These are phyloP conservation scores for Mucor mucedo DNA, from an alignment of 371 early-diverging fungal genomes.

Conservation along the genomic window DNA sequence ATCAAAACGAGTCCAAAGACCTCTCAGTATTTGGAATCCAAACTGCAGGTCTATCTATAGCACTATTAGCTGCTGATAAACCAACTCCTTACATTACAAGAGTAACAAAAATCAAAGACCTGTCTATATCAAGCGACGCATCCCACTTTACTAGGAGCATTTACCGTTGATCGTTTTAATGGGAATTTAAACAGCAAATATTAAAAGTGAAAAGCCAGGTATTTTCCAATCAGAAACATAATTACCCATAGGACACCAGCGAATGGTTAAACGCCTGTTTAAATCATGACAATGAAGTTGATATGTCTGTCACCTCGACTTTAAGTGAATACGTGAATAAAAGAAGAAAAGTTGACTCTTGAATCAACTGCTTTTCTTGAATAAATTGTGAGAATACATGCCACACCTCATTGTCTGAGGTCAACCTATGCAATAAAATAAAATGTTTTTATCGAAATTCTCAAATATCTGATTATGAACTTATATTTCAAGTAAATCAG, in stretches of 20 bases:
- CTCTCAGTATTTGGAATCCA: background rate
- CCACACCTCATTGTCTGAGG: too few relatives aligned
- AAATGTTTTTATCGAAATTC: too few relatives aligned
- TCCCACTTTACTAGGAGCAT: conserved; percentile 13
- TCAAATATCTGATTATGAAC: too few relatives aligned
- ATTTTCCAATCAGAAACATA: background rate
- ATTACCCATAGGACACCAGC: conserved; percentile 7
- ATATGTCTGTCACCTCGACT: conserved; percentile 9
- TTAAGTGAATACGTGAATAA: conserved; percentile 11
- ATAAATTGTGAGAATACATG: too few relatives aligned
- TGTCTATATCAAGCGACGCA: conserved; percentile 12
- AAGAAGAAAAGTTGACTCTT: background rate
- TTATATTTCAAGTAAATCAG: too few relatives aligned
- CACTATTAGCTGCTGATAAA: conserved; percentile 15
- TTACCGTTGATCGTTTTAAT: conserved; percentile 17
- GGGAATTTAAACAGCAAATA: conserved; percentile 17
- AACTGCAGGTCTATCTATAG: background rate
- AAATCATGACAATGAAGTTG: background rate
- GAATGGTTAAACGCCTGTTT: conserved; percentile 12
- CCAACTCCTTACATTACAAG: conserved; percentile 18
- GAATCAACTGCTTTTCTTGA: too few relatives aligned
- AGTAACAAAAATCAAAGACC: conserved; percentile 16
- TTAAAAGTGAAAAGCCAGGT: conserved; percentile 9
- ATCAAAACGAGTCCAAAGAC: conserved; percentile 13
- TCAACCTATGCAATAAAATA: too few relatives aligned